Percentiles rank a stretch among this genome's conserved stretches.
These are phyloP conservation scores for Phoma sp. DNA, from an alignment of 2,329 filamentous ascomycete species.

Conservation along the genomic window DNA sequence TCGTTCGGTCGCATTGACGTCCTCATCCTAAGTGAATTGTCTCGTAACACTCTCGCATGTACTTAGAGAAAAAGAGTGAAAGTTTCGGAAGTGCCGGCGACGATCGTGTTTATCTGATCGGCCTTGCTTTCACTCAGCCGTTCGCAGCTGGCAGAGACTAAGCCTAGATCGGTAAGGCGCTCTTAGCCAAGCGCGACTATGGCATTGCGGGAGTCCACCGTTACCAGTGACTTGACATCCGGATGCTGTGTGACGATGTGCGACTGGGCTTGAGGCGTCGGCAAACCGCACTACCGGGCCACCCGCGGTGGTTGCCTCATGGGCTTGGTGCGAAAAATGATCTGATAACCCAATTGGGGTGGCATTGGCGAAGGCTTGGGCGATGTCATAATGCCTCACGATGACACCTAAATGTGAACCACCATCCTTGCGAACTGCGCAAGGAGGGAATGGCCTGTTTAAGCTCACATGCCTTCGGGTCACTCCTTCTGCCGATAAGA, in stretches of 20 bases:
- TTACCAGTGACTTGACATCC: conserved; percentile 6
- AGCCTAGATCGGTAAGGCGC: not conserved
- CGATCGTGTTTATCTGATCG: conserved; percentile 23
- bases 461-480: not conserved
- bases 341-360: conserved; percentile 9
- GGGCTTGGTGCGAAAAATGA: conserved; percentile 5
- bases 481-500: not conserved
- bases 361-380: conserved; percentile 13
- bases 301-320: not conserved
- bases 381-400: conserved; percentile 6
- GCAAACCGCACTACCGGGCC: not conserved
- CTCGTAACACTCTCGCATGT: too few species aligned
- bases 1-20: conserved; percentile 15
- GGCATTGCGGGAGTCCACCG: conserved; percentile 1
- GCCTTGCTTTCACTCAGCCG: conserved; percentile 3
- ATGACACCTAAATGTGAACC: not conserved
- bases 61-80: too few species aligned
- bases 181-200: conserved; percentile 10
- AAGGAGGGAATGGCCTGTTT: not conserved
- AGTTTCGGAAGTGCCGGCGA: conserved; percentile 5
- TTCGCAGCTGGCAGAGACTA: conserved; percentile 11
- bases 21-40: conserved; percentile 15
- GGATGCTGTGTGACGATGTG: conserved; percentile 9
- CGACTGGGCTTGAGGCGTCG: not conserved
- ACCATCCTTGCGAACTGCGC: not conserved